Evolutionary conservation across 768 basidiomycete genomes (phyloP).

Genomic region (Cantharellus anzutake): DNA sequence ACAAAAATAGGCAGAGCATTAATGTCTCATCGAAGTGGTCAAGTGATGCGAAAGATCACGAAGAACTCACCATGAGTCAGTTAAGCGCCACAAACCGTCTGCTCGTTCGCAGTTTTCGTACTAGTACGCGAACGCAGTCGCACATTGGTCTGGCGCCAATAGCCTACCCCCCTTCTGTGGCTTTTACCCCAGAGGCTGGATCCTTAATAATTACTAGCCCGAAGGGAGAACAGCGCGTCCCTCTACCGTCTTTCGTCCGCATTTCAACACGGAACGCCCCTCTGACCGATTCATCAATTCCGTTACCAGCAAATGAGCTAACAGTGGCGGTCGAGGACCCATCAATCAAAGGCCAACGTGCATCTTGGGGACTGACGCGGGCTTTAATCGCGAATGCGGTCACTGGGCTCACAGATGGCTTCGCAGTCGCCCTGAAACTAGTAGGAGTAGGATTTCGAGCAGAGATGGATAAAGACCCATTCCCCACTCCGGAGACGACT

Average conservation of each 20-base stretch:
- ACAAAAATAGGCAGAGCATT: no score
- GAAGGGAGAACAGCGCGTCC: slow-evolving; percentile 30
- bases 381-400: slow-evolving; percentile 82
- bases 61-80: no score
- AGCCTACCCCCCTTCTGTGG: neutral
- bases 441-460: slow-evolving; percentile 94
- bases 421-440: slow-evolving; percentile 62
- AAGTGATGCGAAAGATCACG: no score
- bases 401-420: slow-evolving; percentile 76
- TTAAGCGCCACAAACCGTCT: no score
- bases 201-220: slow-evolving; percentile 38
- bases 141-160: slow-evolving; percentile 1
- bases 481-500: slow-evolving; percentile 27
- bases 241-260: slow-evolving; percentile 28
- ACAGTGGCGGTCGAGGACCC: slow-evolving; percentile 31
- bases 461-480: slow-evolving; percentile 61
- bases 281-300: neutral
- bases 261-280: slow-evolving; percentile 8
- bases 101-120: neutral
- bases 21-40: no score
- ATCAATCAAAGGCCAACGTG: slow-evolving; percentile 53
- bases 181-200: neutral
- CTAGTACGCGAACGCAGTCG: neutral
- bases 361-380: slow-evolving; percentile 91
- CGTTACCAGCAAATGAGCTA: neutral